Evolutionary conservation across 139 green algal species (phyloP), one percentile per base, ranked within the genome.

Genomic region (Tetraselmis striata): DNA sequence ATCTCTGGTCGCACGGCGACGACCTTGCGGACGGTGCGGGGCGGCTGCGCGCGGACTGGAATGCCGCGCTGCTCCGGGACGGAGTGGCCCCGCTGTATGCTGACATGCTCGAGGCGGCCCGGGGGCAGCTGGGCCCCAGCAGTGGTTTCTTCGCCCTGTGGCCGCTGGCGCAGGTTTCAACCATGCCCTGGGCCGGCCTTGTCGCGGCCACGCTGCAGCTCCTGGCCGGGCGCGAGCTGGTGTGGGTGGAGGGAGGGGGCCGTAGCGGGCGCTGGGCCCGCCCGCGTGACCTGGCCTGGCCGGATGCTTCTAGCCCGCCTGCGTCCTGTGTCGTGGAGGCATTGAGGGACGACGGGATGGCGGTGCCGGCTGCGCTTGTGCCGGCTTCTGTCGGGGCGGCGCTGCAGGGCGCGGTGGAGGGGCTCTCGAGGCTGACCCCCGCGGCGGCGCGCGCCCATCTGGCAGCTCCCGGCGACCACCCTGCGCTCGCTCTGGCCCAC

Each of bases 1-100:
- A 93, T 75, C 85, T 94, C 2, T 94, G 91, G 90, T 88, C 82
- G 80, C 88, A 91, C 85, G 89, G 88, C 28, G 79, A 78, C 29
- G 92, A 94, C 81, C 90, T 94, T 86, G 80, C 86, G 2, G 45
- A 67, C 5, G 90, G 92, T 25, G 84, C 78, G 1, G 90, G 92
- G 1, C 79, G 80, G n/a, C 26, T 80, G 22, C 82, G 91, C 0
- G 88, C 87, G 5, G 77, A 86, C 45, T 94, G 91, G 90, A 95
- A 96, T 77, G 28, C 80, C 28, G 81, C 87, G 0, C 84, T 94
- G 30, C 79, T 90, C 25, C 28, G 59, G 28, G 77, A 67, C 45
- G 45, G 45, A 5, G 45, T 67, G 45, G 45, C 45, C 18, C 45
- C 45, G 11, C 45, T 67, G 5, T 80, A 80, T 26, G 77, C 75